These are phyloP conservation scores for Aspergillus sojae DNA, from an alignment of 2,329 filamentous ascomycete species.

Conservation along the genomic window DNA sequence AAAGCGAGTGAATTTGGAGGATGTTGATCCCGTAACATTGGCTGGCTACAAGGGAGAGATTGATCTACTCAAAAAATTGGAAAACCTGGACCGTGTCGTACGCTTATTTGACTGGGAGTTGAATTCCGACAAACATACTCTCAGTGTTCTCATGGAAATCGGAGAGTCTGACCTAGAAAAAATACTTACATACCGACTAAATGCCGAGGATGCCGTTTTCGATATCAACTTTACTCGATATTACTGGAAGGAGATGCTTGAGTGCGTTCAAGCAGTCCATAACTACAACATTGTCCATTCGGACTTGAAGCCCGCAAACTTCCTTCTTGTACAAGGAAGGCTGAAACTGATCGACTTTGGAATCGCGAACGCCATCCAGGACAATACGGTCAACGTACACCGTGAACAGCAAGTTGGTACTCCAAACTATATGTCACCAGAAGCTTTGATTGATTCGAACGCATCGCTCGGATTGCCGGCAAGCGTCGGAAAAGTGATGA, in stretches of 20 bases:
- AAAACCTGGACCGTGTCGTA: constrained; percentile 86
- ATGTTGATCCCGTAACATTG: constrained; percentile 81
- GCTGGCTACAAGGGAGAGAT: constrained; percentile 94
- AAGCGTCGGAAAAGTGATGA: constrained; percentile 74
- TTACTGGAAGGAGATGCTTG: constrained; percentile 99
- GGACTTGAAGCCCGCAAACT: constrained; percentile 95
- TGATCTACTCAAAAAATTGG: constrained; percentile 79
- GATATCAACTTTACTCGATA: constrained; percentile 92
- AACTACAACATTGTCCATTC: constrained; percentile 92
- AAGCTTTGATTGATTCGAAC: constrained; percentile 87
- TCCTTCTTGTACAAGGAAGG: constrained; percentile 85
- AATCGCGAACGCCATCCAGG: constrained; percentile 96
- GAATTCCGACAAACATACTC: constrained; percentile 85
- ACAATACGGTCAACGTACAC: constrained; percentile 96
- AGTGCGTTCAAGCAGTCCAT: constrained; percentile 89
- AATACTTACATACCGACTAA: constrained; percentile 74
- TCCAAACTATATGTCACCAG: constrained; percentile 98
- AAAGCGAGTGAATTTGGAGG: constrained; percentile 88
- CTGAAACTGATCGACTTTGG: constrained; percentile 98
- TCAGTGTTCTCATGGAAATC: constrained; percentile 95
- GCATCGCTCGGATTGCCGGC: constrained; percentile 56
- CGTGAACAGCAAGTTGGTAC: constrained; percentile 94
- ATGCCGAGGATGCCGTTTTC: constrained; percentile 72
- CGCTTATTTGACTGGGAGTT: constrained; percentile 89
- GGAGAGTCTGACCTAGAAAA: constrained; percentile 92